Base-by-base conservation (phyloP, 2,329 filamentous ascomycete genomes). In the Macrophomina tecta region DNA sequence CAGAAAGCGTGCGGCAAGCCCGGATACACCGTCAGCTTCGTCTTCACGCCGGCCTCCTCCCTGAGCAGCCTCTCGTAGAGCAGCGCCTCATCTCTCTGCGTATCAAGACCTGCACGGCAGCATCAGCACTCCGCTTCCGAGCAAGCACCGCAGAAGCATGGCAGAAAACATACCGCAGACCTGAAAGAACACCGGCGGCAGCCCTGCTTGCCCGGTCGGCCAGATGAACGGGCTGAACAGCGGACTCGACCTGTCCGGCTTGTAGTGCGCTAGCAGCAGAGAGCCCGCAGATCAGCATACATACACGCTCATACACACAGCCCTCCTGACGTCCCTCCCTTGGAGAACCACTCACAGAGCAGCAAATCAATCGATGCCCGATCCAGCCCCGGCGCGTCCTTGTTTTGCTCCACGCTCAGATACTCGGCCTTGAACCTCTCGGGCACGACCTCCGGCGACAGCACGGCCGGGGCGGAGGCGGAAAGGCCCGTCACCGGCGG, bases 1-100 rank as follows among this genome's bases (percentile, higher is more conserved):
- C 72, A 74, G 56, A 85, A 69, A 71, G 77, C 78, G 73, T 83
- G 82, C 4, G 80, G 80, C 63, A 81, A 73, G 0, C 81, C 82
- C 0, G 75, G 68, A 70, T 80, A 83, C 5, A 82, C 71, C 69
- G 84, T 79, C 8, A 85, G 46, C 56, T 75, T 78, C 2, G 83
- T 85, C 69, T 76, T 70, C 4, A 85, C 76, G 5, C 74, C 79
- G 1, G 74, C 76, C 38, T 82, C 78, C 65, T 82, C 81, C 42
- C 79, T 74, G 65, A 87, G 71, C 2, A 82, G 70, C 48, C 79
- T 73, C 69, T 85, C 84, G 68, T 86, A 87, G 0, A 87, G 81
- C 56, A 87, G 68, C 0, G 76, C 82, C 64, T 87, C 85, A 67
- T 88, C 86, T 5, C 85, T 74, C 2, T 84, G 68, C 0, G 81